Evolutionary conservation across 2,329 filamentous ascomycete genomes (phyloP).

Genomic region (Aspergillus neotritici): DNA sequence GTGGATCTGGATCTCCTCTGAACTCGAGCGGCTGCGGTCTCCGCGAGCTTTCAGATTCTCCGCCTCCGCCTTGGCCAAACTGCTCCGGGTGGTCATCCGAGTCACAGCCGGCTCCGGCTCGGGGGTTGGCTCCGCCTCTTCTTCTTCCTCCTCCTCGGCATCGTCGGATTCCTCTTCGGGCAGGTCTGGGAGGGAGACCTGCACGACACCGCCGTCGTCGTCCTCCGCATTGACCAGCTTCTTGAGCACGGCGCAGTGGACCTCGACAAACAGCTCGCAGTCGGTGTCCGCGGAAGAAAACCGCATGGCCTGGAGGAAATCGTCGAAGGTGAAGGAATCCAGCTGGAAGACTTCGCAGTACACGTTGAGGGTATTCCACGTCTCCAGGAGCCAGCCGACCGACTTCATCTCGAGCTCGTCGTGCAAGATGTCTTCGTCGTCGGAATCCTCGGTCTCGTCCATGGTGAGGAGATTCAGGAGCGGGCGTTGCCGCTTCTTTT

Average conservation of each 20-base stretch:
- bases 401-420: constrained; percentile 67
- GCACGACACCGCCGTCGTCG: constrained; percentile 67
- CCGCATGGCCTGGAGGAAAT: constrained; percentile 82
- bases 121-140: constrained; percentile 54
- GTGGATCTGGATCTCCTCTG: constrained; percentile 34
- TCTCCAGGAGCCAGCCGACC: constrained; percentile 78
- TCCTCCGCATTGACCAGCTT: constrained; percentile 70
- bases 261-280: constrained; percentile 81
- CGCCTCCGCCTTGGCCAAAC: constrained; percentile 73
- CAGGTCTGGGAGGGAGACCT: constrained; percentile 70
- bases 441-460: constrained; percentile 52
- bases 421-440: constrained; percentile 42
- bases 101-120: constrained; percentile 62
- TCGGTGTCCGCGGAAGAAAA: constrained; percentile 67
- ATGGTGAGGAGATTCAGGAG: constrained; percentile 69
- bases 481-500: constrained; percentile 63
- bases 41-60: constrained; percentile 61
- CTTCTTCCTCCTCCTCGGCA: constrained; percentile 56
- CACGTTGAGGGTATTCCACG: constrained; percentile 97
- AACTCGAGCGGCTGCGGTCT: constrained; percentile 42
- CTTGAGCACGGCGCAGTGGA: constrained; percentile 87
- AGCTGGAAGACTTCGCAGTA: constrained; percentile 91
- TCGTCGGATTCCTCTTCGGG: constrained; percentile 65
- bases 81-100: constrained; percentile 74
- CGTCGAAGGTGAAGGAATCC: constrained; percentile 96